Evolutionary conservation across 768 basidiomycete genomes (phyloP).

Genomic region (Scleroderma citrinum): DNA sequence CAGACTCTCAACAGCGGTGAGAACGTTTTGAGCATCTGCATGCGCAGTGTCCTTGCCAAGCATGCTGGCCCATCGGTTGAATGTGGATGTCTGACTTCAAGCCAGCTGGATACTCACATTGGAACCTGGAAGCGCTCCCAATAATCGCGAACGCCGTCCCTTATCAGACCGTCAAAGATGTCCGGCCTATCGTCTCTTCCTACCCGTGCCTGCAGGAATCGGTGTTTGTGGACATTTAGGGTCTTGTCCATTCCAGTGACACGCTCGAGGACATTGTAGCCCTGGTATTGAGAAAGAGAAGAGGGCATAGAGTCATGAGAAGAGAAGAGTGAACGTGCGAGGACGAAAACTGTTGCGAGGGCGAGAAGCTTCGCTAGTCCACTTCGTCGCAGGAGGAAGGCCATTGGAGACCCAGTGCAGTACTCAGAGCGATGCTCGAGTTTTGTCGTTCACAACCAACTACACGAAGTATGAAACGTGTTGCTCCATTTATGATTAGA

Average conservation of each 20-base stretch:
- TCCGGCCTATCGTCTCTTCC: constrained; percentile 83
- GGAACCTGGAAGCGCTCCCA: constrained; percentile 93
- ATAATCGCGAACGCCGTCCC: constrained; percentile 76
- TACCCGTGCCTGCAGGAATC: constrained; percentile 82
- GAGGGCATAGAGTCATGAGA: constrained; percentile 12
- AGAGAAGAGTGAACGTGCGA: constrained; percentile 15
- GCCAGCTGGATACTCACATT: constrained; percentile 50
- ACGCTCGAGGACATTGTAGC: constrained; percentile 60
- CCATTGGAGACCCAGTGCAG: constrained; percentile 13
- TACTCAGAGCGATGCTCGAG: background rate
- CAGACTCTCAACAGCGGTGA: constrained; percentile 86
- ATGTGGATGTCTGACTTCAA: background rate
- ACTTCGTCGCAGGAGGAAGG: constrained; percentile 26
- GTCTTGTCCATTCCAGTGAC: constrained; percentile 64
- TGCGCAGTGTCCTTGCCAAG: constrained; percentile 76
- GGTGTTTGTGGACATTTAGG: constrained; percentile 83
- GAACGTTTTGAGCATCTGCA: constrained; percentile 85
- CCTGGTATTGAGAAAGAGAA: constrained; percentile 39
- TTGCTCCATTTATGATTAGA: background rate
- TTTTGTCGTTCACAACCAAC: background rate
- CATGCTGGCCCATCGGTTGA: constrained; percentile 45
- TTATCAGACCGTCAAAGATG: constrained; percentile 68
- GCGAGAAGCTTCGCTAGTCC: constrained; percentile 17
- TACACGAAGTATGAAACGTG: no score
- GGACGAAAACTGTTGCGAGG: constrained; percentile 15